phyloP scores from a whole-genome alignment of 345 rosid species.

The Cardamine resedifolia region DNA sequence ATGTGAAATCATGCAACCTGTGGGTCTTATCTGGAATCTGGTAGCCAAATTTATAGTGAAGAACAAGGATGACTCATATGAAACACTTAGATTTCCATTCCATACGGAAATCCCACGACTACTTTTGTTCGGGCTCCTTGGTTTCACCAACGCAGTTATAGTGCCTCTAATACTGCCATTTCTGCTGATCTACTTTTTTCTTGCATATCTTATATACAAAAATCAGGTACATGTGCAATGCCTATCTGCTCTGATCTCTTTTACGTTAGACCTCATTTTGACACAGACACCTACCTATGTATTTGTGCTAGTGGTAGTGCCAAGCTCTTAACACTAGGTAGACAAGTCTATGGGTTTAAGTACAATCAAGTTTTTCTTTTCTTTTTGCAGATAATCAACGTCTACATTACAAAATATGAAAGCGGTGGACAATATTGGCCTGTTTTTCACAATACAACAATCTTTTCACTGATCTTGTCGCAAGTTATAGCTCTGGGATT shows the following conservation, averaged over 20 bases:
- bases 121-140: conserved; percentile 78
- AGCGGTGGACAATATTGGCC: conserved; percentile 92
- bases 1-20: conserved; percentile 69
- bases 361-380: not conserved
- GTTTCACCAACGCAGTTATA: conserved; percentile 81
- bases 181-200: conserved; percentile 64
- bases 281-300: not conserved
- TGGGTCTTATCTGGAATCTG: conserved; percentile 53
- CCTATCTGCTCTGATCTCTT: conserved; percentile 8
- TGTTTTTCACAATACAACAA: conserved; percentile 73
- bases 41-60: conserved; percentile 45
- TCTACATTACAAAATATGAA: conserved; percentile 67
- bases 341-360: not conserved
- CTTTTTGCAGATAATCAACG: conserved; percentile 68
- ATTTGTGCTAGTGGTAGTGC: not conserved
- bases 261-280: conserved; percentile 10
- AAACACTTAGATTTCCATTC: conserved; percentile 59
- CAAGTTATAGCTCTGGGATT: conserved; percentile 86
- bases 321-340: not conserved
- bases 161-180: conserved; percentile 86
- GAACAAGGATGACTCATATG: conserved; percentile 46
- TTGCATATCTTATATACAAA: conserved; percentile 72
- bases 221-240: conserved; percentile 42
- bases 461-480: conserved; percentile 78
- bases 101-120: conserved; percentile 87